phyloP scores from a whole-genome alignment of 306 rosid species.

The Acacia melanoxylon region DNA sequence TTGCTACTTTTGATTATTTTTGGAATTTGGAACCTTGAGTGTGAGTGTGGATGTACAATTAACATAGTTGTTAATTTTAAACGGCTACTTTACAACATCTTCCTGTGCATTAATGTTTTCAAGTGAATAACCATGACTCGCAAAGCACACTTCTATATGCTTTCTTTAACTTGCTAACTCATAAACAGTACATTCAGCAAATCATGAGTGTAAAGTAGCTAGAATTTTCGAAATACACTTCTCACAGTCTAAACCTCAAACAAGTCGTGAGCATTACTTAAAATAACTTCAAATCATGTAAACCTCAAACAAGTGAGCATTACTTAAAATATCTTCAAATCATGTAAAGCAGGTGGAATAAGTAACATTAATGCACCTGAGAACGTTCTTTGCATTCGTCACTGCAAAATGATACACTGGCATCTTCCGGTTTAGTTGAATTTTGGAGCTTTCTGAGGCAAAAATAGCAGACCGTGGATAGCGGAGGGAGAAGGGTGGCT shows the following conservation, averaged over 20 bases:
- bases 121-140: neutral
- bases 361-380: constrained; percentile 39
- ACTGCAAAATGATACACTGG: constrained; percentile 49
- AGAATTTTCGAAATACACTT: neutral
- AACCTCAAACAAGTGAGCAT: too few relatives aligned
- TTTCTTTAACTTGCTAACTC: neutral
- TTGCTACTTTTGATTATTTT: too few relatives aligned
- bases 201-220: neutral
- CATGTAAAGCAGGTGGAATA: neutral
- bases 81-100: too few relatives aligned
- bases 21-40: too few relatives aligned
- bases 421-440: constrained; percentile 11
- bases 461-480: constrained; percentile 54
- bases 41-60: too few relatives aligned
- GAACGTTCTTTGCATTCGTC: constrained; percentile 50
- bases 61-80: too few relatives aligned
- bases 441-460: constrained; percentile 56
- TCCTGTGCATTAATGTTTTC: too few relatives aligned
- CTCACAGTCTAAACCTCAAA: constrained; percentile 37
- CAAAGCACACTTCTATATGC: neutral
- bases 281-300: neutral
- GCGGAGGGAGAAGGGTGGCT: constrained; percentile 64
- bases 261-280: constrained; percentile 27
- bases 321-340: too few relatives aligned
- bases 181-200: neutral